phyloP scores from a whole-genome alignment of 768 basidiomycete species.

The Calocybe cyanea region DNA sequence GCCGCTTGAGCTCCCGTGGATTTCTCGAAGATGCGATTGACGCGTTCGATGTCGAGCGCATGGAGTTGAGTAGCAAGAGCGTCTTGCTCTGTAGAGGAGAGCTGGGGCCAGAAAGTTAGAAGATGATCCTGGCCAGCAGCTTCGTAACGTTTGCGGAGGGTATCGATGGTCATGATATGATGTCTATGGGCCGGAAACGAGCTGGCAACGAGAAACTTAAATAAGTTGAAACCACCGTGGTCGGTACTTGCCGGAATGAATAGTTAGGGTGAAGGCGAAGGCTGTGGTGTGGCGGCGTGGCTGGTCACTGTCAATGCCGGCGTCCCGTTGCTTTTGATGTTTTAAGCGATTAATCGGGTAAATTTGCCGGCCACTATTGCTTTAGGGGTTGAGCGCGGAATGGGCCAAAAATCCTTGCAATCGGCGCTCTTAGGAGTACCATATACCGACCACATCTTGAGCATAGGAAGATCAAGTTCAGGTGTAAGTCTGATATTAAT shows the following conservation, averaged over 20 bases:
- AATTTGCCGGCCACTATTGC: no score
- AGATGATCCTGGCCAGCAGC: slow-evolving; percentile 86
- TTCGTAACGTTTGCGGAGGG: slow-evolving; percentile 61
- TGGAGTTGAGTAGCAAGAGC: slow-evolving; percentile 70
- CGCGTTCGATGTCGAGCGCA: slow-evolving; percentile 81
- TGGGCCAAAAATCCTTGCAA: no score
- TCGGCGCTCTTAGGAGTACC: no score
- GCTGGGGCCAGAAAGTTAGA: slow-evolving; percentile 79
- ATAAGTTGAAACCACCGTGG: background rate
- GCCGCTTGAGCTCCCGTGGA: slow-evolving; percentile 67
- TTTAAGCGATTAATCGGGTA: no score
- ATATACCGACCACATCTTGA: no score
- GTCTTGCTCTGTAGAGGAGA: slow-evolving; percentile 60
- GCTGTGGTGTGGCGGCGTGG: background rate
- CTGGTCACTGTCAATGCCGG: background rate
- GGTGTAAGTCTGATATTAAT: no score
- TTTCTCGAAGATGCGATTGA: slow-evolving; percentile 82
- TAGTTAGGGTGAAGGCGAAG: background rate
- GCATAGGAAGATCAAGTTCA: no score
- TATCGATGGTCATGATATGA: slow-evolving; percentile 56
- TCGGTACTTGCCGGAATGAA: slow-evolving; percentile 19
- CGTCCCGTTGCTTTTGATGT: background rate
- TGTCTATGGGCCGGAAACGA: no score
- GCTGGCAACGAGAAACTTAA: no score
- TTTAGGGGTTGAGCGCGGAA: no score